phyloP scores from a whole-genome alignment of 2,329 filamentous ascomycete species.

The Aureobasidium mangrovei region DNA sequence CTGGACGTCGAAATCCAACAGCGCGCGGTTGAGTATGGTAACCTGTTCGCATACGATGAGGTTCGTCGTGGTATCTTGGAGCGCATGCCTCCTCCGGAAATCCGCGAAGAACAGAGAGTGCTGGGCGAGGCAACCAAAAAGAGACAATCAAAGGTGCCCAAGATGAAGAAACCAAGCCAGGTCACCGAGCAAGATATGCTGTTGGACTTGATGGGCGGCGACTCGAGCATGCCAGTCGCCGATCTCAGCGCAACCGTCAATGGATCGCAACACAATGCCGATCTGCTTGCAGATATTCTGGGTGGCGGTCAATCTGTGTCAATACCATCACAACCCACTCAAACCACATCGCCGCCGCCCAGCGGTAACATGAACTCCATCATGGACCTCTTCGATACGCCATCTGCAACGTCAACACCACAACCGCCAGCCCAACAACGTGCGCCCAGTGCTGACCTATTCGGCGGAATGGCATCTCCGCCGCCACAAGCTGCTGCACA shows the following conservation, averaged over 20 bases:
- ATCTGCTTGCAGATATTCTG: constrained; percentile 85
- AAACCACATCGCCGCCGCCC: constrained; percentile 22
- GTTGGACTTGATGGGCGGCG: constrained; percentile 81
- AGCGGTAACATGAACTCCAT: constrained; percentile 50
- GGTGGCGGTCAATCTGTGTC: constrained; percentile 53
- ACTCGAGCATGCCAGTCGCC: constrained; percentile 50
- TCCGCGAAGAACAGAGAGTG: constrained; percentile 88
- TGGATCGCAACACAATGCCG: constrained; percentile 63
- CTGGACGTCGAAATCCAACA: constrained; percentile 95
- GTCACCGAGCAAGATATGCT: constrained; percentile 86
- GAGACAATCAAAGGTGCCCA: constrained; percentile 46
- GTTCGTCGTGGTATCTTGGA: constrained; percentile 85
- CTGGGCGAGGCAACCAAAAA: constrained; percentile 64
- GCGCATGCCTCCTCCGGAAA: constrained; percentile 96
- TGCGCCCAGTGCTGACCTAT: constrained; percentile 32
- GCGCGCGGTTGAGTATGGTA: constrained; percentile 87
- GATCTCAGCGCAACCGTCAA: constrained; percentile 47
- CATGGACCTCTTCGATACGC: constrained; percentile 75
- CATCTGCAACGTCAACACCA: constrained; percentile 32
- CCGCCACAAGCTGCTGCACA: constrained; percentile 33
- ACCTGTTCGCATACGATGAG: constrained; percentile 83
- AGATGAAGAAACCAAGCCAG: constrained; percentile 67
- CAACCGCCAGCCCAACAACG: constrained; percentile 33
- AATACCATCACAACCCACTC: constrained; percentile 37
- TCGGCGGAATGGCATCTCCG: constrained; percentile 40